These are phyloP conservation scores for Eustoma russellianum DNA, from an alignment of 257 asterid species.

Conservation along the genomic window DNA sequence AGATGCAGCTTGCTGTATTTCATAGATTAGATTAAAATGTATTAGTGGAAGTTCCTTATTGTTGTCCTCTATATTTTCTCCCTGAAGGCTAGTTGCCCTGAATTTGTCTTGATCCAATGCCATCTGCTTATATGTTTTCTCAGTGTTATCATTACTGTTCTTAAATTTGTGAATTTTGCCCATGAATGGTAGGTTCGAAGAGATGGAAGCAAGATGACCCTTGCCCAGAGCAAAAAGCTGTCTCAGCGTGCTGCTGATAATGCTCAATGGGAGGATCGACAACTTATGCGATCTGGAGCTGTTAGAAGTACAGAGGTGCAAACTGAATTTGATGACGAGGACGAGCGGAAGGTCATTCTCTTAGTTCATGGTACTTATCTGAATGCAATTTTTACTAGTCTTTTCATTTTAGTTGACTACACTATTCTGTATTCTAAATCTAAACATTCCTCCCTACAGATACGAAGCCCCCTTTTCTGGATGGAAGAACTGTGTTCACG, in stretches of 20 bases:
- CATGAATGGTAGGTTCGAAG: conserved; percentile 46
- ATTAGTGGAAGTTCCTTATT: too few relatives aligned
- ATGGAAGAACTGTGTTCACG: conserved; percentile 88
- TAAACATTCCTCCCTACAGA: conserved; percentile 37
- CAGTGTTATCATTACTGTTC: too few relatives aligned
- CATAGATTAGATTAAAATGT: too few relatives aligned
- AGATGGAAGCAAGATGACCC: conserved; percentile 96
- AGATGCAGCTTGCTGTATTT: too few relatives aligned
- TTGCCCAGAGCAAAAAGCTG: conserved; percentile 86
- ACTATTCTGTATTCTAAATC: conserved; percentile 7
- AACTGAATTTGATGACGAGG: conserved; percentile 95
- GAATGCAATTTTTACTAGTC: background rate
- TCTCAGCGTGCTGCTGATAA: conserved; percentile 97
- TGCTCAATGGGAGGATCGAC: conserved; percentile 99
- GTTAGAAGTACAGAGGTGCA: conserved; percentile 93
- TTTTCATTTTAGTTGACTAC: background rate
- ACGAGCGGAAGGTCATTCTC: conserved; percentile 85
- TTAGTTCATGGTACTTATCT: conserved; percentile 74
- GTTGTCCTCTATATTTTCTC: too few relatives aligned
- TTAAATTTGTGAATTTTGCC: background rate
- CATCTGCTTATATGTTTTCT: too few relatives aligned
- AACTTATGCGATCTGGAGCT: conserved; percentile 95
- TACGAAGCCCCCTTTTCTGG: conserved; percentile 97
- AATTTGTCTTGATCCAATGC: too few relatives aligned
- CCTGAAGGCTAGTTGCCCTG: too few relatives aligned